A percentile compares a stretch with the other conserved stretches of the same genome.
phyloP scores from a whole-genome alignment of 2,329 filamentous ascomycete genomes.

The Colletotrichum cordylinicola region DNA sequence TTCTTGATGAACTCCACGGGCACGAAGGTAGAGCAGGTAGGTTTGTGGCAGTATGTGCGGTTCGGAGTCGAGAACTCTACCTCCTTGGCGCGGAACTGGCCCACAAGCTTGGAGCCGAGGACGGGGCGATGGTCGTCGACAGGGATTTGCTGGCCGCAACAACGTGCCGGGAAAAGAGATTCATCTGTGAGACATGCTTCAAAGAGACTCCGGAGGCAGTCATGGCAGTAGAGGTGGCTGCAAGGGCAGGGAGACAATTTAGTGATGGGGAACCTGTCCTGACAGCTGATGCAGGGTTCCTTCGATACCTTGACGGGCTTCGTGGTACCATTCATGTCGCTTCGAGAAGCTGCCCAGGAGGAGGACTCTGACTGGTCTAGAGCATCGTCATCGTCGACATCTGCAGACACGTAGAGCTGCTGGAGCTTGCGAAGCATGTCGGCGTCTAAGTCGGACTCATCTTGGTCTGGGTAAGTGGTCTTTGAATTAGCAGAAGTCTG shows the following conservation, averaged over 20 bases:
- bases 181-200: conserved; percentile 50
- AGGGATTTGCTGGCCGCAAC: conserved; percentile 50
- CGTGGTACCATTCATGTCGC: too few species aligned
- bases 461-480: neutral
- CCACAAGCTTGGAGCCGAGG: conserved; percentile 27
- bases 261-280: neutral
- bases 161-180: conserved; percentile 59
- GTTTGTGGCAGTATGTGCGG: conserved; percentile 55
- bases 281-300: neutral
- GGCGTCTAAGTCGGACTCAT: neutral
- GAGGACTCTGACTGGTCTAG: neutral
- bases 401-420: neutral
- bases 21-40: conserved; percentile 54
- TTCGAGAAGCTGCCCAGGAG: neutral
- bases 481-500: neutral
- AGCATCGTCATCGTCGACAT: neutral
- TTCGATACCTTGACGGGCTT: neutral
- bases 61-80: conserved; percentile 53
- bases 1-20: conserved; percentile 30
- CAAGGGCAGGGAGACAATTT: conserved; percentile 33
- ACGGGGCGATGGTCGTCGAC: conserved; percentile 25
- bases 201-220: conserved; percentile 54
- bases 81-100: conserved; percentile 47
- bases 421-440: neutral
- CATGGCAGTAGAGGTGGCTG: conserved; percentile 55